phyloP scores from a whole-genome alignment of 139 green algal species.

The Volvox africanus region DNA sequence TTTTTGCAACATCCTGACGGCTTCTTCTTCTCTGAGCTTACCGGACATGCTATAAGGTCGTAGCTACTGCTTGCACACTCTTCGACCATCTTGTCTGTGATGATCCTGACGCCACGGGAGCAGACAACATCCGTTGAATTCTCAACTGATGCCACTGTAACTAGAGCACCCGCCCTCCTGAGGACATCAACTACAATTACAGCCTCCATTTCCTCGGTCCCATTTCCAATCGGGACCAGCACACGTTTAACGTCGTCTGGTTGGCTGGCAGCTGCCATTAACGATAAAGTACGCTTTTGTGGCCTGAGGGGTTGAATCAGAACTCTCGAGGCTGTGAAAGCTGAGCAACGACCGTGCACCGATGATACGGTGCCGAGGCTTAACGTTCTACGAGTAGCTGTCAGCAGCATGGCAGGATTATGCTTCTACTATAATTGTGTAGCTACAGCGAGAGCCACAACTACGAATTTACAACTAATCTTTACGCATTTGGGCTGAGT shows the following conservation, averaged over 20 bases:
- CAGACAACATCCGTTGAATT: constrained; percentile 56
- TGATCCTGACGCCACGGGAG: constrained; percentile 82
- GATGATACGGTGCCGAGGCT: not conserved
- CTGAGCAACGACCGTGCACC: not conserved
- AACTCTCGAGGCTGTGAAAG: not conserved
- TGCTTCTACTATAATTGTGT: not conserved
- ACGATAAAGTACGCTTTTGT: not conserved
- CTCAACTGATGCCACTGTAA: constrained; percentile 90
- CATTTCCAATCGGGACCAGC: constrained; percentile 88
- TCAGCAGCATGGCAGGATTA: constrained; percentile 13
- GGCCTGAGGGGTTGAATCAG: not conserved
- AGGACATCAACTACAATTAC: constrained; percentile 95
- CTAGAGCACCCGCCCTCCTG: constrained; percentile 74
- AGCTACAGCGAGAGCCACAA: no score
- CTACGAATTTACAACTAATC: not conserved
- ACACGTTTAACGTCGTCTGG: constrained; percentile 66
- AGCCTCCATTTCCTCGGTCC: constrained; percentile 92
- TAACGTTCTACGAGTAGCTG: not conserved
- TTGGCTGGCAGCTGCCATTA: not conserved
- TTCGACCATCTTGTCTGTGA: constrained; percentile 82
- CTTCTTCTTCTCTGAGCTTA: constrained; percentile 10
- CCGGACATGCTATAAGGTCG: constrained; percentile 91
- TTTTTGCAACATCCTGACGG: constrained; percentile 6
- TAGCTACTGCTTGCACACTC: constrained; percentile 66
- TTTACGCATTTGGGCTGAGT: not conserved